Conservation (phyloP, 73 alveolate species). For the Paraurostyla sp. region DNA sequence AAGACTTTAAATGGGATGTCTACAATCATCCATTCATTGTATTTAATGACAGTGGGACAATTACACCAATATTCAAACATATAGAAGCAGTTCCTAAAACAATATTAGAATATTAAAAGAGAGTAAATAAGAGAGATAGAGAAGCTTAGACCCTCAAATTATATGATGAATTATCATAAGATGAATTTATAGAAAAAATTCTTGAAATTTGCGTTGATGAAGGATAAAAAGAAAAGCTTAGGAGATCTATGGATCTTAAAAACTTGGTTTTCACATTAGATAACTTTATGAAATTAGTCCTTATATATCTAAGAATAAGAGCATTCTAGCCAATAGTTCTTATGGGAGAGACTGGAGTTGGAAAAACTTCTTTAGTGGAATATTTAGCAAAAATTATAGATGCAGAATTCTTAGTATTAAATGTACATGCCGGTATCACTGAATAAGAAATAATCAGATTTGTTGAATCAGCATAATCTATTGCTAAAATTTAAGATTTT, state of each 20-base stretch:
- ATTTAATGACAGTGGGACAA: conserved; percentile 27
- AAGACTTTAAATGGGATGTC: conserved; percentile 49
- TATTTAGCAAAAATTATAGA: conserved; percentile 76
- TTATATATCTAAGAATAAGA: conserved; percentile 74
- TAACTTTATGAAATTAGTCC: conserved; percentile 39
- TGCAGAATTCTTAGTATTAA: conserved; percentile 60
- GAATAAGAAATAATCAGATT: conserved; percentile 67
- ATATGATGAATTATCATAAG: background rate
- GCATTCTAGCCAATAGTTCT: conserved; percentile 81
- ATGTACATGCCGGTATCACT: conserved; percentile 81
- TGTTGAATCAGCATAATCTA: conserved; percentile 32
- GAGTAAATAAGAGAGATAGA: background rate
- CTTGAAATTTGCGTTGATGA: conserved; percentile 43
- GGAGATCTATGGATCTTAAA: background rate
- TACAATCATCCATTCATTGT: conserved; percentile 44
- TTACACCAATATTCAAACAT: conserved; percentile 31
- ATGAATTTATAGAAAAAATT: conserved; percentile 32
- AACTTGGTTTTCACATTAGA: conserved; percentile 37
- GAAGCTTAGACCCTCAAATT: background rate
- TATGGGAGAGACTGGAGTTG: conserved; percentile 92
- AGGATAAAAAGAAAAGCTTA: conserved; percentile 21
- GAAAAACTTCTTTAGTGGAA: conserved; percentile 83
- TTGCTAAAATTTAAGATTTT: conserved; percentile 56
- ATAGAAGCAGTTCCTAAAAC: background rate
- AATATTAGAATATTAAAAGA: conserved; percentile 5